phyloP scores from a whole-genome alignment of 495 filamentous ascomycete genomes.

The Bombardia bombarda region DNA sequence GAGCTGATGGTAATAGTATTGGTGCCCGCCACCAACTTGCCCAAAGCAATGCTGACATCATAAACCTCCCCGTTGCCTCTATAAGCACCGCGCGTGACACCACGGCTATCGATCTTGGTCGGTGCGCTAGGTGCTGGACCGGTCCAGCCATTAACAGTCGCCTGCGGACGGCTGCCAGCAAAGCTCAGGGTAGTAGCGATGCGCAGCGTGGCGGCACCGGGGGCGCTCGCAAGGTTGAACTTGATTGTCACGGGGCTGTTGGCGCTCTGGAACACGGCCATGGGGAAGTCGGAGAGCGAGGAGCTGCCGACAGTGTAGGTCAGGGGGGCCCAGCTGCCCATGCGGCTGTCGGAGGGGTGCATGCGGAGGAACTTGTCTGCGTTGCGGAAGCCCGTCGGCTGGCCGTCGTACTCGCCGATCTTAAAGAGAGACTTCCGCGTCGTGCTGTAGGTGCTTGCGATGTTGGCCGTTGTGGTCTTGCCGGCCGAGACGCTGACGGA shows the following conservation, averaged over 20 bases:
- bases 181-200: slow-evolving; percentile 60
- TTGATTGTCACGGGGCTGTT: slow-evolving; percentile 56
- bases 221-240: slow-evolving; percentile 45
- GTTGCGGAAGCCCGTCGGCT: slow-evolving; percentile 58
- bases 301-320: slow-evolving; percentile 54
- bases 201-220: slow-evolving; percentile 46
- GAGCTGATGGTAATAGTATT: slow-evolving; percentile 59
- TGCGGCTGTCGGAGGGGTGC: slow-evolving; percentile 58
- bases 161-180: slow-evolving; percentile 42
- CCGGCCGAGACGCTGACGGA: slow-evolving; percentile 50
- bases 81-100: slow-evolving; percentile 58
- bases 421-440: slow-evolving; percentile 47
- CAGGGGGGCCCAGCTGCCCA: slow-evolving; percentile 48
- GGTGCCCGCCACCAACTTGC: slow-evolving; percentile 45
- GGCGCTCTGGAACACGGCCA: slow-evolving; percentile 56
- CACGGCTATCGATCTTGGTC: slow-evolving; percentile 54
- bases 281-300: slow-evolving; percentile 46
- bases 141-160: slow-evolving; percentile 44
- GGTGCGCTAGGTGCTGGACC: slow-evolving; percentile 44
- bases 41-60: slow-evolving; percentile 44
- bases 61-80: slow-evolving; percentile 56
- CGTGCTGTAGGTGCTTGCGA: slow-evolving; percentile 36
- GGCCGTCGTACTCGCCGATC: slow-evolving; percentile 57
- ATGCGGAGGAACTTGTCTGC: slow-evolving; percentile 57
- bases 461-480: slow-evolving; percentile 42